A percentile compares a stretch with the other conserved stretches of the same genome.
These are phyloP conservation scores for Pelargonium myrrhifolium DNA, from an alignment of 441 rosid genomes.

Conservation along the genomic window DNA sequence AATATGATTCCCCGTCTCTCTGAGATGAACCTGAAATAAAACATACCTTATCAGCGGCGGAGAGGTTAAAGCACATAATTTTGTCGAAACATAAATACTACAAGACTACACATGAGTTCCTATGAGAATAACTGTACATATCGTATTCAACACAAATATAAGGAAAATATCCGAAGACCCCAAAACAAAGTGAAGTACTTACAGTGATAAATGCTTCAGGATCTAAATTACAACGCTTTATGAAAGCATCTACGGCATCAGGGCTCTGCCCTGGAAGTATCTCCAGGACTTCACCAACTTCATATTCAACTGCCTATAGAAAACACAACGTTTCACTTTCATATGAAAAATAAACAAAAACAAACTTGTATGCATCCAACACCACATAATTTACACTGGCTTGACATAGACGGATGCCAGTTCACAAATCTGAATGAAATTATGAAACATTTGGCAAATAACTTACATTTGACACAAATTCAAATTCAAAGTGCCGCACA, in stretches of 20 bases:
- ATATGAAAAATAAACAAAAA: constrained; percentile 10
- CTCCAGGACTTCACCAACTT: constrained; percentile 85
- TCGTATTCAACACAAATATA: neutral
- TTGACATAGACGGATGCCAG: neutral
- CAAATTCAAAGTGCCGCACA: constrained; percentile 87
- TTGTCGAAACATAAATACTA: neutral
- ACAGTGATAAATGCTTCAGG: constrained; percentile 73
- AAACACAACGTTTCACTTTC: constrained; percentile 6
- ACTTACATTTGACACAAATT: constrained; percentile 66
- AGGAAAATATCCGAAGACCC: neutral
- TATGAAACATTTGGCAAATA: constrained; percentile 10
- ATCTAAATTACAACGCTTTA: constrained; percentile 63
- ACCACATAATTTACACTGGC: neutral
- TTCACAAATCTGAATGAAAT: too few species aligned
- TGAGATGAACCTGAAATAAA: constrained; percentile 47
- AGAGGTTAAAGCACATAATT: neutral
- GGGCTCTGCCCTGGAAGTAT: constrained; percentile 73
- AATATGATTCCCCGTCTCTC: constrained; percentile 33
- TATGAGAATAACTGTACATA: neutral
- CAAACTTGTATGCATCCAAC: constrained; percentile 4
- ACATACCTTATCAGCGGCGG: neutral
- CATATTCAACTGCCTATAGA: constrained; percentile 46
- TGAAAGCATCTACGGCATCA: constrained; percentile 60
- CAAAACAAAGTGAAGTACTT: constrained; percentile 24
- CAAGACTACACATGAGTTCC: neutral